These are phyloP conservation scores for Chamaecrista fasciculata DNA, from an alignment of 306 rosid species.

Conservation along the genomic window DNA sequence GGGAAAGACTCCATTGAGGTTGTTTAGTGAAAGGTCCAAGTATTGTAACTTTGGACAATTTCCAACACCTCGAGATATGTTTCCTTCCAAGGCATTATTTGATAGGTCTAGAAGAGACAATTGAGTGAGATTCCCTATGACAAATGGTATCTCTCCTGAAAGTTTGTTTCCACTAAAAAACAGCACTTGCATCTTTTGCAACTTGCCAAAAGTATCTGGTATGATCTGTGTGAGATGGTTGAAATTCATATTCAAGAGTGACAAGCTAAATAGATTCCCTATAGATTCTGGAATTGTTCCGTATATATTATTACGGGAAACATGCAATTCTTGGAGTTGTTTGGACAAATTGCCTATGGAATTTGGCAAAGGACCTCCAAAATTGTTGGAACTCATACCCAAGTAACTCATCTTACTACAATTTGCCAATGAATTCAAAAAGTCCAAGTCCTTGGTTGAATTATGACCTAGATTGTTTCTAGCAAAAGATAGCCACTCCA, in stretches of 20 bases:
- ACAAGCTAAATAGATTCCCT: neutral
- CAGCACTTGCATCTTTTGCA: neutral
- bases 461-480: neutral
- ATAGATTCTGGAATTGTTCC: neutral
- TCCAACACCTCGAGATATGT: slow-evolving; percentile 12
- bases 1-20: slow-evolving; percentile 3
- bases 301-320: too few relatives aligned
- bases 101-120: neutral
- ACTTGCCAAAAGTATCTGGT: slow-evolving; percentile 13
- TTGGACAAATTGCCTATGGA: neutral
- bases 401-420: neutral
- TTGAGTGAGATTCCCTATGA: slow-evolving; percentile 21
- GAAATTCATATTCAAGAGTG: too few relatives aligned
- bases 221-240: neutral
- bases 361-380: neutral
- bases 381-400: neutral
- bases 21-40: neutral
- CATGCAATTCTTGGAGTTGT: too few relatives aligned
- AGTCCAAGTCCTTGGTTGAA: neutral
- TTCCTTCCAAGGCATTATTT: slow-evolving; percentile 21
- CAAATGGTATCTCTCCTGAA: neutral
- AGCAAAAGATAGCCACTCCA: neutral
- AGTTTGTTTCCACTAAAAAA: neutral
- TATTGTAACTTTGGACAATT: neutral
- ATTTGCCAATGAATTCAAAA: neutral